These are phyloP conservation scores for Dendrobium chrysotoxum DNA, from an alignment of 106 monocot genomes.

Conservation along the genomic window DNA sequence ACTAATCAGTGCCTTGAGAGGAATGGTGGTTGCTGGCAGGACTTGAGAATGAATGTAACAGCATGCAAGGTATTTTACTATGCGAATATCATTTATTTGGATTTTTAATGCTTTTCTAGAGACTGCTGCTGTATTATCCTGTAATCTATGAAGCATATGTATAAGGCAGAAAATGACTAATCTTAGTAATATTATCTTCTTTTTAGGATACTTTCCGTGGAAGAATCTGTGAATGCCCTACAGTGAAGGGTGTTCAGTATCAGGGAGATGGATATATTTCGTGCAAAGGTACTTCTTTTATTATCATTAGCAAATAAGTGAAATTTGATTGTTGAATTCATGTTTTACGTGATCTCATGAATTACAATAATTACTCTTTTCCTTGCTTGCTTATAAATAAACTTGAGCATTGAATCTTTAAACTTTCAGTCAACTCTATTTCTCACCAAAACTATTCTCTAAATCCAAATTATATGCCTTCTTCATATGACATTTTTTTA, in stretches of 20 bases:
- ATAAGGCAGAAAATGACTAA: neutral
- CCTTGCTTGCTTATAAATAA: neutral
- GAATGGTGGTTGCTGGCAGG: slow-evolving; percentile 89
- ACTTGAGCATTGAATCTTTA: neutral
- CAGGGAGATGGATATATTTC: slow-evolving; percentile 84
- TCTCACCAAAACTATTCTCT: neutral
- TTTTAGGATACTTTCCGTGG: slow-evolving; percentile 85
- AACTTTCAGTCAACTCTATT: neutral
- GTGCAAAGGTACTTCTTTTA: slow-evolving; percentile 48
- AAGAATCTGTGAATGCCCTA: slow-evolving; percentile 77
- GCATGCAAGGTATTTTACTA: slow-evolving; percentile 75
- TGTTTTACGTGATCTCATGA: neutral
- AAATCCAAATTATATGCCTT: neutral
- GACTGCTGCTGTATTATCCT: neutral
- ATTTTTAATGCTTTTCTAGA: neutral
- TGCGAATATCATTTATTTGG: neutral
- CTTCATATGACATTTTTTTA: neutral
- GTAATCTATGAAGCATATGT: neutral
- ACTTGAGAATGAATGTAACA: slow-evolving; percentile 47
- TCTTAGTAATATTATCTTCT: slow-evolving; percentile 4
- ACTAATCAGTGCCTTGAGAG: slow-evolving; percentile 80
- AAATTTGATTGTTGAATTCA: neutral
- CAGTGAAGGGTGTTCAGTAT: slow-evolving; percentile 60
- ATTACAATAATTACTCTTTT: neutral
- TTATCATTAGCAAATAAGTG: neutral